Conservation (phyloP, 345 rosid genomes). For the Salix udensis region DNA sequence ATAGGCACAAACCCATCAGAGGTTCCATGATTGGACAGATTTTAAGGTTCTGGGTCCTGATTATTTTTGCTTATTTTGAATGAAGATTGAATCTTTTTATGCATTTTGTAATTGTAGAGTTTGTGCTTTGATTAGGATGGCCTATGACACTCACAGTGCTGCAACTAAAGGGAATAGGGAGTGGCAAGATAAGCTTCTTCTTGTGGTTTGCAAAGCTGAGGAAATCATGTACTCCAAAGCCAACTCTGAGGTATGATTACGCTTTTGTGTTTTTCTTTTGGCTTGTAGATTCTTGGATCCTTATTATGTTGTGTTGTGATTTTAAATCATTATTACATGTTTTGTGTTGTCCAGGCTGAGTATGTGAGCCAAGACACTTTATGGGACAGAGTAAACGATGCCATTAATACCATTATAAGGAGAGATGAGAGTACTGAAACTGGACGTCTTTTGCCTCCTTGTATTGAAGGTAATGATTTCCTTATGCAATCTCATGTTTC, state of each 20-base stretch:
- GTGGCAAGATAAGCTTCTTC: constrained; percentile 87
- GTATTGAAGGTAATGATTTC: constrained; percentile 76
- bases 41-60: constrained; percentile 64
- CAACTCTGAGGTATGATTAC: constrained; percentile 71
- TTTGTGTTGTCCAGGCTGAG: constrained; percentile 53
- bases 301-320: neutral
- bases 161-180: constrained; percentile 78
- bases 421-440: constrained; percentile 82
- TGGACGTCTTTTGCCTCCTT: constrained; percentile 88
- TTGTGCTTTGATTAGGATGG: constrained; percentile 57
- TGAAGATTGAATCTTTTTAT: constrained; percentile 3
- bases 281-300: constrained; percentile 17
- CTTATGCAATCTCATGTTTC: neutral
- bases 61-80: constrained; percentile 3
- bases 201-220: constrained; percentile 80
- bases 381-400: constrained; percentile 94
- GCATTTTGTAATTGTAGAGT: constrained; percentile 20
- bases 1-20: constrained; percentile 79
- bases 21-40: constrained; percentile 87
- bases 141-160: constrained; percentile 50
- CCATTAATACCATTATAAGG: constrained; percentile 80
- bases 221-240: constrained; percentile 98
- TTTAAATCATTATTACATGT: neutral
- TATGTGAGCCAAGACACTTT: constrained; percentile 66
- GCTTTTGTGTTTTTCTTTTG: constrained; percentile 2